phyloP scores from a whole-genome alignment of 495 filamentous ascomycete species.

The Penicillium lividum region DNA sequence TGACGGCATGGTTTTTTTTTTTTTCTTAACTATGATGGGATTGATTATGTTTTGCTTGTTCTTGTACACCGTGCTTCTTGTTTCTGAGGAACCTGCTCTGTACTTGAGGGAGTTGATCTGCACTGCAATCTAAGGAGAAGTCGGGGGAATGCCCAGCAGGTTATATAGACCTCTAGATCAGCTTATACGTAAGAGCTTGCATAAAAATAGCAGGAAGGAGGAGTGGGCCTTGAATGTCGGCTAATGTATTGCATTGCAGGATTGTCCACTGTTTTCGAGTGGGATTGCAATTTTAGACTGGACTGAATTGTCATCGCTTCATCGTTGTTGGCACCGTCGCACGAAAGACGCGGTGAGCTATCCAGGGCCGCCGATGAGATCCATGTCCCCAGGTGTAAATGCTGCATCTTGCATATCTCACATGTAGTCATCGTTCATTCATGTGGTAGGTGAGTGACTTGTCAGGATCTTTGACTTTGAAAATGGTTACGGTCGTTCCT shows the following conservation, averaged over 20 bases:
- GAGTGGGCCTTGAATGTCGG: not conserved
- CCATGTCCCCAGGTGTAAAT: conserved; percentile 11
- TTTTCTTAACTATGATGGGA: not conserved
- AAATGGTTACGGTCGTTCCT: not conserved
- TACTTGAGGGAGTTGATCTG: not conserved
- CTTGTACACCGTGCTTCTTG: not conserved
- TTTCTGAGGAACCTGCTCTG: not conserved
- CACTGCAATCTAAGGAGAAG: not conserved
- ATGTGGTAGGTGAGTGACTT: conserved; percentile 2
- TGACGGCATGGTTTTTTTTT: conserved; percentile 20
- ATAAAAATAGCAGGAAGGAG: not conserved
- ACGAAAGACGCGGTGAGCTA: conserved; percentile 8
- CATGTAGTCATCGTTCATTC: conserved; percentile 22
- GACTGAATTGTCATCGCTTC: conserved; percentile 11
- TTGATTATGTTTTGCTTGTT: conserved; percentile 2
- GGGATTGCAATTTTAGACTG: not conserved
- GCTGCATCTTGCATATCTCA: conserved; percentile 21
- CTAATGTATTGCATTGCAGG: not conserved
- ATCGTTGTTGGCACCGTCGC: conserved; percentile 1
- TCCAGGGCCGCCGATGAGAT: conserved; percentile 5
- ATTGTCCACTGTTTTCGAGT: not conserved
- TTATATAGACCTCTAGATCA: not conserved
- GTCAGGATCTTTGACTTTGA: not conserved
- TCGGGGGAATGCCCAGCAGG: not conserved
- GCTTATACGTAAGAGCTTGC: not conserved